Conservation (phyloP, 78 protist species). For the Dictyostelium brefeldianum region DNA sequence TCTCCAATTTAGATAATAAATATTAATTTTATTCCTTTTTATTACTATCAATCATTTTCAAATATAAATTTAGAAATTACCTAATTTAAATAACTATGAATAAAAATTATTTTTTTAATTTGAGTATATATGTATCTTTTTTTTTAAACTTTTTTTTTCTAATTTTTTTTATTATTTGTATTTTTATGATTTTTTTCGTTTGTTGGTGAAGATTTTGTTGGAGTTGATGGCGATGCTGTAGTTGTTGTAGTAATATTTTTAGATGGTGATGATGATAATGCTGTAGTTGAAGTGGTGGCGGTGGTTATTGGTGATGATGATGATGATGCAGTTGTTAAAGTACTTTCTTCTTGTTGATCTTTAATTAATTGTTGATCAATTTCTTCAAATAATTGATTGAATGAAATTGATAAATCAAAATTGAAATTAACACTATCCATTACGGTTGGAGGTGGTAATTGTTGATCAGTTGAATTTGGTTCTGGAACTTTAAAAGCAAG, state of each 20-base stretch:
- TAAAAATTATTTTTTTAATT: too few relatives aligned
- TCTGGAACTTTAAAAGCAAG: conserved; percentile 62
- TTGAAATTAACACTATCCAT: conserved; percentile 5
- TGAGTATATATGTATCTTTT: too few relatives aligned
- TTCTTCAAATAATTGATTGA: background rate
- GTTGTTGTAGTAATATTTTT: background rate
- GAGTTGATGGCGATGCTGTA: too few relatives aligned
- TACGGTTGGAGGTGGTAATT: background rate
- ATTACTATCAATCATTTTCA: too few relatives aligned
- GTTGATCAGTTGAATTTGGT: background rate
- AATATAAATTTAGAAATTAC: too few relatives aligned
- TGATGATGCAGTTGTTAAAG: background rate
- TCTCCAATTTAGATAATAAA: too few relatives aligned
- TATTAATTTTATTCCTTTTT: too few relatives aligned
- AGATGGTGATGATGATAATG: background rate
- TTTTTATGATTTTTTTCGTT: too few relatives aligned
- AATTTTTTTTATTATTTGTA: too few relatives aligned
- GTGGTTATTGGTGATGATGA: background rate
- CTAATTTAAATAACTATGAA: too few relatives aligned
- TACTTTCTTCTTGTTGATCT: background rate
- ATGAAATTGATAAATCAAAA: background rate
- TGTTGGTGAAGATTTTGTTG: too few relatives aligned
- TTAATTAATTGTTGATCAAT: background rate
- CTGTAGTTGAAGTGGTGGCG: background rate
- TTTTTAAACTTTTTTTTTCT: too few relatives aligned